phyloP scores from a whole-genome alignment of 352 stramenopile species.

The Phytophthora sansomeana region DNA sequence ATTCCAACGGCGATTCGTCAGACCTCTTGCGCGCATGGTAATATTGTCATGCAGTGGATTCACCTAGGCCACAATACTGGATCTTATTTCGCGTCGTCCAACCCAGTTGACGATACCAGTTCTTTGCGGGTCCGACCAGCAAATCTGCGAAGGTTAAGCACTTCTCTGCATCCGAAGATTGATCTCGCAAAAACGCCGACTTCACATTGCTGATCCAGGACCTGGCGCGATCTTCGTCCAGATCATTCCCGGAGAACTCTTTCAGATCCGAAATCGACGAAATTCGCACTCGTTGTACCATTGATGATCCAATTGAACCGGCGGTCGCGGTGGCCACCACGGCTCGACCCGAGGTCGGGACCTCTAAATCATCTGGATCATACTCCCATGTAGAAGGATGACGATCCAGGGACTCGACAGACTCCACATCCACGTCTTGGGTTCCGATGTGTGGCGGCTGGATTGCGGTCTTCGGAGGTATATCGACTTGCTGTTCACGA shows the following conservation, averaged over 20 bases:
- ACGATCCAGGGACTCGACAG: not conserved
- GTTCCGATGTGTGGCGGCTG: not conserved
- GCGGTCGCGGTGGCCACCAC: not conserved
- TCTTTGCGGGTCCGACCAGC: not conserved
- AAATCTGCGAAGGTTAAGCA: slow-evolving; percentile 9
- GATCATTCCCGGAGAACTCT: slow-evolving; percentile 3
- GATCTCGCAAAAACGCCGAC: slow-evolving; percentile 7
- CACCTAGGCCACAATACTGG: not conserved
- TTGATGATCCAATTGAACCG: not conserved
- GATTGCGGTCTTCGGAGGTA: not conserved
- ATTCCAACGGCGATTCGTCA: slow-evolving; percentile 10
- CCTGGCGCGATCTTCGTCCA: slow-evolving; percentile 1
- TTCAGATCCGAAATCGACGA: slow-evolving; percentile 12
- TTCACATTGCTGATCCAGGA: slow-evolving; percentile 7
- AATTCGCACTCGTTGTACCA: not conserved
- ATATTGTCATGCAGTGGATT: slow-evolving; percentile 7
- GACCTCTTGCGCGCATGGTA: slow-evolving; percentile 10
- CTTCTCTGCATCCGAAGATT: not conserved
- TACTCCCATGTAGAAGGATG: not conserved
- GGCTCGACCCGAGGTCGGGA: not conserved
- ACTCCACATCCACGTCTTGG: slow-evolving; percentile 8
- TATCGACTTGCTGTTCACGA: not conserved
- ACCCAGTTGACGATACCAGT: slow-evolving; percentile 10
- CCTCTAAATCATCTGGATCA: not conserved
- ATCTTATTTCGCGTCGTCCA: not conserved